A percentile compares a stretch with the other conserved stretches of the same genome.
phyloP scores from a whole-genome alignment of 768 basidiomycete species.

The Amanita fuliginea region DNA sequence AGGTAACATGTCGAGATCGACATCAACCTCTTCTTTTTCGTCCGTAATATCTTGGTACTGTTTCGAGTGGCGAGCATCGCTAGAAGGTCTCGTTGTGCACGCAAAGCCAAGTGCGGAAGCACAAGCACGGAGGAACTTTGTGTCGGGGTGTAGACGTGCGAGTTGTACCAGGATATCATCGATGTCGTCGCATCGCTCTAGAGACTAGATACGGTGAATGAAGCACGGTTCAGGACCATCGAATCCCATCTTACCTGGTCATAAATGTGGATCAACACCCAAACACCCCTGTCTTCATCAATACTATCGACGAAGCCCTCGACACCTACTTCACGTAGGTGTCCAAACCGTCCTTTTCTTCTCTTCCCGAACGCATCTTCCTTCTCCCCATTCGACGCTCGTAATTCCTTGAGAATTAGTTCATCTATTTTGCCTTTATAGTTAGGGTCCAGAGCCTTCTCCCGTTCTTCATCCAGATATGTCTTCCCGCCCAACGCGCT shows the following conservation, averaged over 20 bases:
- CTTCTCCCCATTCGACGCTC: slow-evolving; percentile 13
- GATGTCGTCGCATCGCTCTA: slow-evolving; percentile 62
- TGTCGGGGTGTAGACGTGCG: slow-evolving; percentile 57
- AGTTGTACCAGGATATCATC: slow-evolving; percentile 60
- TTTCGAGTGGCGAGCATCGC: slow-evolving; percentile 22
- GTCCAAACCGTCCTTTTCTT: slow-evolving; percentile 56
- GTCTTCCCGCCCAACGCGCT: slow-evolving; percentile 58
- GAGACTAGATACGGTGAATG: slow-evolving; percentile 32
- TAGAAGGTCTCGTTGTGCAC: slow-evolving; percentile 10
- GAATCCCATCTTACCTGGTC: slow-evolving; percentile 46
- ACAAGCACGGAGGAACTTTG: slow-evolving; percentile 77
- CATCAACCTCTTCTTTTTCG: slow-evolving; percentile 36
- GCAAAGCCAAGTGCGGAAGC: slow-evolving; percentile 71
- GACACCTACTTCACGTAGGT: slow-evolving; percentile 70
- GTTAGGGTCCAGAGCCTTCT: slow-evolving; percentile 23
- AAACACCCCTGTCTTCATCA: slow-evolving; percentile 60
- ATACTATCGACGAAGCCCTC: slow-evolving; percentile 66
- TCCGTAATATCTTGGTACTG: slow-evolving; percentile 8
- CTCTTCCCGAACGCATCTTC: slow-evolving; percentile 36
- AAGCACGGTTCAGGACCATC: not conserved
- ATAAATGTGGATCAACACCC: slow-evolving; percentile 83
- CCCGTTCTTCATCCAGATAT: slow-evolving; percentile 67
- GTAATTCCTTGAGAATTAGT: slow-evolving; percentile 31
- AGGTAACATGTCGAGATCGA: slow-evolving; percentile 73
- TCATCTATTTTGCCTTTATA: slow-evolving; percentile 35